Percentiles rank a stretch among this genome's conserved stretches.
phyloP scores from a whole-genome alignment of 1,139 yeast species.

The Protomyces inundatus region DNA sequence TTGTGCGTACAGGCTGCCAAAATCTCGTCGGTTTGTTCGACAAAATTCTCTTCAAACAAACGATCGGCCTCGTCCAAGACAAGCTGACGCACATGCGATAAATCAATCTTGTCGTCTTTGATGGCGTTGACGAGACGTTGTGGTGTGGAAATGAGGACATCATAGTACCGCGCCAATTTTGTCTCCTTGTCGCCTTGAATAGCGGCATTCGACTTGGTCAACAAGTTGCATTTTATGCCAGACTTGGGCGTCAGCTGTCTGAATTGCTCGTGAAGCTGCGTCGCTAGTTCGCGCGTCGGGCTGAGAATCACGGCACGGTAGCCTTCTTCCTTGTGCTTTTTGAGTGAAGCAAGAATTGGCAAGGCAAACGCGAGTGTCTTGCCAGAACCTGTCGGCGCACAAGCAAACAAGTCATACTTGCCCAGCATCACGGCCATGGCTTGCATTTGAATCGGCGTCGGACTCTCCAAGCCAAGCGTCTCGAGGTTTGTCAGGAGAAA shows the following conservation, averaged over 20 bases:
- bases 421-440: conserved; percentile 65
- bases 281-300: conserved; percentile 89
- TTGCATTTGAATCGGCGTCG: conserved; percentile 89
- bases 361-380: conserved; percentile 82
- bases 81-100: conserved; percentile 63
- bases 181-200: conserved; percentile 52
- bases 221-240: conserved; percentile 57
- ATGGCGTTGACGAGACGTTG: conserved; percentile 75
- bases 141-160: conserved; percentile 82
- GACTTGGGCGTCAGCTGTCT: conserved; percentile 49
- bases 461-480: conserved; percentile 67
- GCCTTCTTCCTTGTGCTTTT: conserved; percentile 27
- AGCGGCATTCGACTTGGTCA: conserved; percentile 70
- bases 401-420: conserved; percentile 68
- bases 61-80: conserved; percentile 96
- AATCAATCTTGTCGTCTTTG: conserved; percentile 53
- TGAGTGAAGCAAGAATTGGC: conserved; percentile 61
- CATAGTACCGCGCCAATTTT: conserved; percentile 60
- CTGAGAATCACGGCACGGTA: conserved; percentile 66
- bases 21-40: conserved; percentile 85
- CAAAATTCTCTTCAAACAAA: conserved; percentile 81
- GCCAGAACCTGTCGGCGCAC: conserved; percentile 95
- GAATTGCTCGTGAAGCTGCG: conserved; percentile 69
- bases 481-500: conserved; percentile 61
- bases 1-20: conserved; percentile 59